Base-by-base conservation (phyloP, 768 basidiomycete genomes). In the Panaeolus papilionaceus region DNA sequence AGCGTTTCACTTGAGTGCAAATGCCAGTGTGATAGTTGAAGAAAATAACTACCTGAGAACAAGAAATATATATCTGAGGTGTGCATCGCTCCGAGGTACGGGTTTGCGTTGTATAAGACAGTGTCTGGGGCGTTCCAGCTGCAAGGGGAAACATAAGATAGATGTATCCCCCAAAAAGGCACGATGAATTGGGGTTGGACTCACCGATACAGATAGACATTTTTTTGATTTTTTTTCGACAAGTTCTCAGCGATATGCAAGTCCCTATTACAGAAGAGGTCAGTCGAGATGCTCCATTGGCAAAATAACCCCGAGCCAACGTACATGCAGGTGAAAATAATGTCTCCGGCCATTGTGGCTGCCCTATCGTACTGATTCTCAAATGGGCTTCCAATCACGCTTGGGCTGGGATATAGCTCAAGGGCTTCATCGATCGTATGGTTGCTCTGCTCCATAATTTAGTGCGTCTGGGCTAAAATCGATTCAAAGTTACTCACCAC, bases 91-190 rank as follows among this genome's bases (percentile, higher is more conserved):
- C 82, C 83, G 62, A 75, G 68, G 63, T 75, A 84, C 0, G 82
- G 81, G 28, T 67, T 75, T 12, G 70, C 70, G 44, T 80, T 76
- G 64, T 73, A 81, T 7, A 81, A 33, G 1, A 83, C 80, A 3
- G 82, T 75, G 68, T 83, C 78, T 20, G 83, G 80, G 16, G 82
- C 79, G 70, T 84, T 80, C 80, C 82, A 84, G 37, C 83, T 83
- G 23, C 8, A 47, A 51, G 18, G 28, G 7, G 28, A 42, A n/a
- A 64, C 14, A 12, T 26, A 33, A n/a, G 14, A 6, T 61, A 7
- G 20, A 49, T 23, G 6, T 26, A n/a, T n/a, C 28, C 37, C 4
- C 23, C 11, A 18, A 4, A 33, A 5, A 33, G 33, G 23, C 38
- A 8, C 10, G n/a, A n/a, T 49, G 38, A n/a, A 28, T 4, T 16